Conservation (phyloP, 2,329 filamentous ascomycete species). For the Fusarium caatingaense region DNA sequence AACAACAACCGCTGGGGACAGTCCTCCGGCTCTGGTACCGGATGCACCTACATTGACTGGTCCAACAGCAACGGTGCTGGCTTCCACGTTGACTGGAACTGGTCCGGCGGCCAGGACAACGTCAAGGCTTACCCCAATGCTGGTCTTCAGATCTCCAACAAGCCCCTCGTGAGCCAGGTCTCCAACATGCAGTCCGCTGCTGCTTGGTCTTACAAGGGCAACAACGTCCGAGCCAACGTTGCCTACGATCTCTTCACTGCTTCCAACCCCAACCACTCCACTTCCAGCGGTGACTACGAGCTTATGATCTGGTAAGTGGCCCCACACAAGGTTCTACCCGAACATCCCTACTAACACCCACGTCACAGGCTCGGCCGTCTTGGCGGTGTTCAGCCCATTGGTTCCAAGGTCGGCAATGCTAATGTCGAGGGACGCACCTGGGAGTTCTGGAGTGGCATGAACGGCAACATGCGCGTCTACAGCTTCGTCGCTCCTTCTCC, state of each 20-base stretch:
- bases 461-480: constrained; percentile 23
- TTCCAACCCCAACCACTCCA: constrained; percentile 7
- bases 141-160: constrained; percentile 8
- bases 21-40: constrained; percentile 6
- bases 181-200: constrained; percentile 24
- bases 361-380: constrained; percentile 5
- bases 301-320: constrained; percentile 20
- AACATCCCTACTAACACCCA: neutral
- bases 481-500: constrained; percentile 12
- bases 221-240: constrained; percentile 18
- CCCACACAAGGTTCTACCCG: neutral
- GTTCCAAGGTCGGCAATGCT: constrained; percentile 4
- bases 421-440: constrained; percentile 15
- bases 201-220: constrained; percentile 23
- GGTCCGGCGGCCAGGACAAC: constrained; percentile 13
- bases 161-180: constrained; percentile 14
- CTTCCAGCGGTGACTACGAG: constrained; percentile 19
- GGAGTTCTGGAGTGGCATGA: constrained; percentile 17
- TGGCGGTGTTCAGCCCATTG: constrained; percentile 14
- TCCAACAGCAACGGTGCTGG: constrained; percentile 23
- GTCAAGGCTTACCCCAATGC: constrained; percentile 22
- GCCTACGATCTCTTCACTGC: constrained; percentile 26
- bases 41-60: constrained; percentile 25
- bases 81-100: constrained; percentile 20
- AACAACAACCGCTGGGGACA: constrained; percentile 29